These are phyloP conservation scores for Kodamaea hsintzibuensis DNA, from an alignment of 805 yeast species.

Conservation along the genomic window DNA sequence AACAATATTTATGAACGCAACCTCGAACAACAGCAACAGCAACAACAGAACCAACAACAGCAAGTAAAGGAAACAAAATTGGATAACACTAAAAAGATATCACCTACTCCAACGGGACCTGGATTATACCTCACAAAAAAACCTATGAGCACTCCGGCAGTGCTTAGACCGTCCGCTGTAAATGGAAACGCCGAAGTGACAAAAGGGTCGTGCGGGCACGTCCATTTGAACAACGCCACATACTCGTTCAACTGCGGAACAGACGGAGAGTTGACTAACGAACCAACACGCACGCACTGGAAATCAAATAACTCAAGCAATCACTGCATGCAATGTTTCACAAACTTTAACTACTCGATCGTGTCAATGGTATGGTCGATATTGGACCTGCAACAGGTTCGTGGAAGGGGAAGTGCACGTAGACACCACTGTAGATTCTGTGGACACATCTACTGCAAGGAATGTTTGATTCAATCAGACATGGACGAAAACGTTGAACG, in stretches of 20 bases:
- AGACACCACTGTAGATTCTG: conserved; percentile 56
- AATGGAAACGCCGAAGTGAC: not conserved
- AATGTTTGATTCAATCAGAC: conserved; percentile 16
- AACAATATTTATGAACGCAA: conserved; percentile 18
- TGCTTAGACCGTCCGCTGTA: conserved; percentile 40
- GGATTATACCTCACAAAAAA: conserved; percentile 44
- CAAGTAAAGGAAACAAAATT: not conserved
- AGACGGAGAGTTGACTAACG: conserved; percentile 17
- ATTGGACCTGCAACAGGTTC: conserved; percentile 16
- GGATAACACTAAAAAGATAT: not conserved
- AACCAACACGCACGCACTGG: conserved; percentile 57
- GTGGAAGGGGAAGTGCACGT: conserved; percentile 28
- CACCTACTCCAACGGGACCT: not conserved
- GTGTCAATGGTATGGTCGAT: conserved; percentile 11
- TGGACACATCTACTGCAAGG: conserved; percentile 46
- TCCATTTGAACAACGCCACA: conserved; percentile 3
- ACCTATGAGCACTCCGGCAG: conserved; percentile 54
- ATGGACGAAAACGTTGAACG: conserved; percentile 11
- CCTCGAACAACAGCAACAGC: conserved; percentile 11
- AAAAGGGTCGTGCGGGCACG: conserved; percentile 4
- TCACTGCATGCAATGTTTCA: conserved; percentile 45
- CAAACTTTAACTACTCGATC: conserved; percentile 27
- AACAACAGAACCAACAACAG: not conserved
- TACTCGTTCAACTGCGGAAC: not conserved
- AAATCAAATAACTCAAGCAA: conserved; percentile 42